Evolutionary conservation across 768 basidiomycete species (phyloP).

Genomic region (Albatrellus ellisii): DNA sequence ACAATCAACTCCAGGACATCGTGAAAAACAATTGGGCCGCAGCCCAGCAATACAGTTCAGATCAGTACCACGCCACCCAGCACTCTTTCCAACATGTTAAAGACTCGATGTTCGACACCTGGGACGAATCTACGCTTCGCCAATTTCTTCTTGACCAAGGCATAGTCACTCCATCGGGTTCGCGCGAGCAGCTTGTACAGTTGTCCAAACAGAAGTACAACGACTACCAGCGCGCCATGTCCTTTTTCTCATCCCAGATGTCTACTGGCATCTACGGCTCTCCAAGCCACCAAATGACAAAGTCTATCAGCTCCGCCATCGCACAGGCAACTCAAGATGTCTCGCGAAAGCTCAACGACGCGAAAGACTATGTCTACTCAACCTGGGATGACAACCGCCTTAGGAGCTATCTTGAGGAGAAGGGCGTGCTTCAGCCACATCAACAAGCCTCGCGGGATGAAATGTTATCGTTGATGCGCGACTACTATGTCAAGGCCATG

Average conservation of each 20-base stretch:
- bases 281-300: slow-evolving; percentile 24
- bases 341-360: slow-evolving; percentile 42
- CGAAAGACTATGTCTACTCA: slow-evolving; percentile 81
- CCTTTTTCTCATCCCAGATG: slow-evolving; percentile 15
- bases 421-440: slow-evolving; percentile 58
- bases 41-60: slow-evolving; percentile 22
- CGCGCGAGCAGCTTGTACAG: slow-evolving; percentile 65
- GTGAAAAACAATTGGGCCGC: slow-evolving; percentile 51
- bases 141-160: slow-evolving; percentile 82
- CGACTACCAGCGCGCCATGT: slow-evolving; percentile 16
- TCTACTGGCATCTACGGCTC: slow-evolving; percentile 32
- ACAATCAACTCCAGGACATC: slow-evolving; percentile 29
- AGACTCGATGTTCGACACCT: slow-evolving; percentile 56
- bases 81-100: slow-evolving; percentile 35
- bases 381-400: slow-evolving; percentile 79
- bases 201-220: slow-evolving; percentile 63
- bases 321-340: slow-evolving; percentile 43
- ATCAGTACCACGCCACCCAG: slow-evolving; percentile 53
- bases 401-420: slow-evolving; percentile 57
- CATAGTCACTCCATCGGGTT: slow-evolving; percentile 68
- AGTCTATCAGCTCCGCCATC: slow-evolving; percentile 21
- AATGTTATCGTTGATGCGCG: slow-evolving; percentile 51
- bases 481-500: slow-evolving; percentile 24
- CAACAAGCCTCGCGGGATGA: slow-evolving; percentile 50
- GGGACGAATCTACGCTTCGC: slow-evolving; percentile 77